Conservation (phyloP, 2,329 filamentous ascomycete genomes). For the Diaporthe longicolla region DNA sequence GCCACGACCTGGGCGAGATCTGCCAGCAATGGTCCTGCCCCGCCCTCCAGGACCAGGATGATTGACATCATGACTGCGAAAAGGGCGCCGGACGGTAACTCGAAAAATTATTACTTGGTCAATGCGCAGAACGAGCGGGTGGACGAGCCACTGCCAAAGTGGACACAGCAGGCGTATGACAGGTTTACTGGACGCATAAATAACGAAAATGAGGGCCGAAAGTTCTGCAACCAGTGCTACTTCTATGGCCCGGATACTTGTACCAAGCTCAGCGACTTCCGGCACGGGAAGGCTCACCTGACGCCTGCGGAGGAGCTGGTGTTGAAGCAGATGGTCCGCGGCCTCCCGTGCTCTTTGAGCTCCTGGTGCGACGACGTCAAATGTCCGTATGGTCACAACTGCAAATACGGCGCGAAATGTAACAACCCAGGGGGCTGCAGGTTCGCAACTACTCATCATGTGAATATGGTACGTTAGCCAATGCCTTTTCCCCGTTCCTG, state of each 20-base stretch:
- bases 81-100: not conserved
- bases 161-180: not conserved
- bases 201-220: not conserved
- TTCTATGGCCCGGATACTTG: not conserved
- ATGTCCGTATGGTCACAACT: not conserved
- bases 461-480: not conserved
- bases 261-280: not conserved
- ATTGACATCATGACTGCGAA: not conserved
- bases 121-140: conserved; percentile 6
- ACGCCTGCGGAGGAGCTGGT: not conserved
- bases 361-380: not conserved
- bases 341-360: not conserved
- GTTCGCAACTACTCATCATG: conserved; percentile 1
- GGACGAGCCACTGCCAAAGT: not conserved
- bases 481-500: not conserved
- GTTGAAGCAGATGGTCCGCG: not conserved
- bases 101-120: not conserved
- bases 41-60: conserved; percentile 4
- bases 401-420: not conserved
- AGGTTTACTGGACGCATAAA: not conserved
- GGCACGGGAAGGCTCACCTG: not conserved
- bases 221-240: conserved; percentile 7
- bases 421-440: not conserved
- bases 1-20: not conserved
- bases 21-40: not conserved